Evolutionary conservation across 441 rosid species (phyloP), one percentile per base, ranked within the genome.

Genomic region (Erysimum cheiri): DNA sequence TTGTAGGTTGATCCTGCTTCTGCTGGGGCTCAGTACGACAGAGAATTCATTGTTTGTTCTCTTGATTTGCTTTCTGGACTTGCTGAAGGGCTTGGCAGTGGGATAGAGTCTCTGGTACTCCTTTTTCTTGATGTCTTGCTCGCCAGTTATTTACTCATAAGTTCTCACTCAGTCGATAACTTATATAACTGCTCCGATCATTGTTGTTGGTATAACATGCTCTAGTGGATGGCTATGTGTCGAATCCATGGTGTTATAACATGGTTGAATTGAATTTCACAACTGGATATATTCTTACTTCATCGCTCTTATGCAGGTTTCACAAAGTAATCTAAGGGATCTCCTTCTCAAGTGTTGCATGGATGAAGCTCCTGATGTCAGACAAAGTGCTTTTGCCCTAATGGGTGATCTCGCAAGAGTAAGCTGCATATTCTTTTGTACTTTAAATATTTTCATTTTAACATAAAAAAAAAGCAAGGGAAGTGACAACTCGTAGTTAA

Each of bases 371-470:
- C 53, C 80, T 75, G 98, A 96, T 79, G 82, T 96, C 71, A 84
- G 97, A 57, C 99, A 96, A 83, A 96, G 99, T 82, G 95, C 98
- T 48, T 96, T 96, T 88, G 98, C 99, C 17, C 93, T 96, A 52
- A 84, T 96, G 69, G 99, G 99, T 53, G 98, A 96, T 80, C 92
- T 96, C 71, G 96, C 98, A 26, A 89, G 89, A 77, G 99, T 96
- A 86, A 70, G 93, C 74, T 55, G 15, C 68, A 72, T 60, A 22
- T 59, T 37, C 19, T 12, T 17, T 15, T 41, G 35, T 41, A 8
- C 47, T 49, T 63, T 3, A 19, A n/a, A 28, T 28, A 40, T 46
- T n/a, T 15, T 49, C 41, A 22, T 29, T 29, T 29, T 12, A 22
- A 40, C 53, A 46, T 5, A 26, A 41, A n/a, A 19, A 29, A 68